These are phyloP conservation scores for Mycothermus thermophilus DNA, from an alignment of 495 filamentous ascomycete genomes.

Conservation along the genomic window DNA sequence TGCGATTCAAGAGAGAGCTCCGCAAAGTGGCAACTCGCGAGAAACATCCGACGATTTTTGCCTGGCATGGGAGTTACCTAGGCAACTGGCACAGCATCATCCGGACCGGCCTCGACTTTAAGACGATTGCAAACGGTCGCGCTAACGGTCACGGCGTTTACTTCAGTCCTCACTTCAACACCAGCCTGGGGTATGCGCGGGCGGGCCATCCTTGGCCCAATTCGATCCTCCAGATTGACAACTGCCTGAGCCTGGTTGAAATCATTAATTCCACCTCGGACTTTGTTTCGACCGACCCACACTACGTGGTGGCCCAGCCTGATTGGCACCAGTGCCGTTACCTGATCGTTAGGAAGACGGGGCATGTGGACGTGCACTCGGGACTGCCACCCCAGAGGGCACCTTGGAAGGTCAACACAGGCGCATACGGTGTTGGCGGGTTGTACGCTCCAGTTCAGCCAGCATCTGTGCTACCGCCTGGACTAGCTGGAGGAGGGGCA, in stretches of 20 bases:
- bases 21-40: conserved; percentile 26
- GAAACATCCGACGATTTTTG: conserved; percentile 57
- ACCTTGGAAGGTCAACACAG: too few relatives aligned
- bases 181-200: conserved; percentile 43
- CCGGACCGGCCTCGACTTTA: conserved; percentile 66
- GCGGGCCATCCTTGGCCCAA: conserved; percentile 41
- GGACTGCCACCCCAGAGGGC: too few relatives aligned
- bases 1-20: conserved; percentile 58
- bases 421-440: too few relatives aligned
- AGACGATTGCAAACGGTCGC: conserved; percentile 46
- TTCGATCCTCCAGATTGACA: conserved; percentile 43
- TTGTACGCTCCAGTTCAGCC: too few relatives aligned
- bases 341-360: conserved; percentile 49
- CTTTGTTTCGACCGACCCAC: conserved; percentile 41
- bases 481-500: too few relatives aligned
- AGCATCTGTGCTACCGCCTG: too few relatives aligned
- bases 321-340: conserved; percentile 93
- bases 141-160: conserved; percentile 74
- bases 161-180: conserved; percentile 43
- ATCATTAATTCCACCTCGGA: conserved; percentile 61
- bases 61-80: conserved; percentile 69
- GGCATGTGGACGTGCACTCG: too few relatives aligned
- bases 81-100: conserved; percentile 87
- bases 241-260: conserved; percentile 70
- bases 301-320: conserved; percentile 59